Conservation (phyloP, 768 basidiomycete genomes). For the Leucocoprinus leucothites region DNA sequence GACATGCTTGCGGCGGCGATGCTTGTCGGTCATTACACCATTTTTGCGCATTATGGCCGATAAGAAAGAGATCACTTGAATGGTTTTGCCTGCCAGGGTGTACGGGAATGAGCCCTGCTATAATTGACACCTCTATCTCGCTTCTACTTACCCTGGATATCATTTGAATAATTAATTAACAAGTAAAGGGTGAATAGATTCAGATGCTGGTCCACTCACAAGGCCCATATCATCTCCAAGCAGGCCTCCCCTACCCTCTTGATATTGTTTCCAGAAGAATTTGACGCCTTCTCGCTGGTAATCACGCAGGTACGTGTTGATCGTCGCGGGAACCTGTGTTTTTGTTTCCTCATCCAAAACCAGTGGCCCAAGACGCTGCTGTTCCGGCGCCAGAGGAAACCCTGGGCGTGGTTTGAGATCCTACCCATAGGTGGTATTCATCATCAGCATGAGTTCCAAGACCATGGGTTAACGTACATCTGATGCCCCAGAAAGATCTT, state of each 20-base stretch:
- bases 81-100: conserved; percentile 72
- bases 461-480: neutral
- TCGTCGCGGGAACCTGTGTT: conserved; percentile 57
- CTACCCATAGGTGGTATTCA: conserved; percentile 25
- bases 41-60: conserved; percentile 89
- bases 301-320: conserved; percentile 84
- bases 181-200: neutral
- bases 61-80: conserved; percentile 87
- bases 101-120: conserved; percentile 11
- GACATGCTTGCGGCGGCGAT: conserved; percentile 66
- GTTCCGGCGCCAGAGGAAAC: conserved; percentile 45
- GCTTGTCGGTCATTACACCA: conserved; percentile 60
- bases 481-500: conserved; percentile 16
- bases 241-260: conserved; percentile 67
- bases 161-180: neutral
- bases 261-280: conserved; percentile 78
- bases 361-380: conserved; percentile 41
- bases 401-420: conserved; percentile 47
- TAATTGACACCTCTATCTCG: neutral
- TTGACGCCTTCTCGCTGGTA: conserved; percentile 87
- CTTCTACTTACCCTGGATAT: conserved; percentile 14
- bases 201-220: conserved; percentile 28
- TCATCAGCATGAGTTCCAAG: neutral
- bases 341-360: conserved; percentile 44
- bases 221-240: conserved; percentile 97